phyloP scores from a whole-genome alignment of 169 alveolate species.

The Plasmodium gonderi region DNA sequence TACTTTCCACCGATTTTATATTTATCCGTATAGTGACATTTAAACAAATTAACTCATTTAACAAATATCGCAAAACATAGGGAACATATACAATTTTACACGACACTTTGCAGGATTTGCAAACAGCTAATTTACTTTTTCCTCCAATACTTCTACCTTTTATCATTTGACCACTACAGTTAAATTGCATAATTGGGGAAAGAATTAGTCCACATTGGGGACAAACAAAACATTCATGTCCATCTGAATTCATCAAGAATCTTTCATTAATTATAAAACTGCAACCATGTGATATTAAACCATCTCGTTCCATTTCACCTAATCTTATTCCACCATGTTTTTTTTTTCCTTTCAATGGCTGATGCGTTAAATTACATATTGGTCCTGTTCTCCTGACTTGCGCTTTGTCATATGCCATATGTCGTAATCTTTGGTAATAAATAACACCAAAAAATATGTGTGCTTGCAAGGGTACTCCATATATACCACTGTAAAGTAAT shows the following conservation, averaged over 20 bases:
- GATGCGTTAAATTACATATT: slow-evolving; percentile 96
- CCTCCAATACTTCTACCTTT: slow-evolving; percentile 77
- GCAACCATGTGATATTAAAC: slow-evolving; percentile 99
- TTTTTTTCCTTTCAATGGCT: slow-evolving; percentile 99
- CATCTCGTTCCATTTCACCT: slow-evolving; percentile 99
- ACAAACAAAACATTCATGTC: slow-evolving; percentile 97
- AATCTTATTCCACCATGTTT: slow-evolving; percentile 99
- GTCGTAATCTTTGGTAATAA: slow-evolving; percentile 99
- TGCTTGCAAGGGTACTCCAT: slow-evolving; percentile 96
- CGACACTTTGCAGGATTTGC: slow-evolving; percentile 89
- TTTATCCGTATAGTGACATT: slow-evolving; percentile 84
- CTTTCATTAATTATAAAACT: slow-evolving; percentile 97
- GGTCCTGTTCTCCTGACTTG: slow-evolving; percentile 99
- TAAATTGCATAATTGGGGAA: slow-evolving; percentile 89
- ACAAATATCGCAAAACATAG: slow-evolving; percentile 91
- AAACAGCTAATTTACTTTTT: slow-evolving; percentile 80
- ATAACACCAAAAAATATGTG: slow-evolving; percentile 99
- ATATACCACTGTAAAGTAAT: slow-evolving; percentile 97
- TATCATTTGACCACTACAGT: slow-evolving; percentile 76
- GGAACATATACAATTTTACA: slow-evolving; percentile 92
- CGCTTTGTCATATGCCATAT: slow-evolving; percentile 98
- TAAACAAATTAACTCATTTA: slow-evolving; percentile 94
- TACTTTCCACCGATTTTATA: slow-evolving; percentile 74
- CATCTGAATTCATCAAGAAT: slow-evolving; percentile 97
- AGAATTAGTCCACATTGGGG: slow-evolving; percentile 98